phyloP scores from a whole-genome alignment of 2,329 filamentous ascomycete species.

The Colletotrichum nymphaeae region DNA sequence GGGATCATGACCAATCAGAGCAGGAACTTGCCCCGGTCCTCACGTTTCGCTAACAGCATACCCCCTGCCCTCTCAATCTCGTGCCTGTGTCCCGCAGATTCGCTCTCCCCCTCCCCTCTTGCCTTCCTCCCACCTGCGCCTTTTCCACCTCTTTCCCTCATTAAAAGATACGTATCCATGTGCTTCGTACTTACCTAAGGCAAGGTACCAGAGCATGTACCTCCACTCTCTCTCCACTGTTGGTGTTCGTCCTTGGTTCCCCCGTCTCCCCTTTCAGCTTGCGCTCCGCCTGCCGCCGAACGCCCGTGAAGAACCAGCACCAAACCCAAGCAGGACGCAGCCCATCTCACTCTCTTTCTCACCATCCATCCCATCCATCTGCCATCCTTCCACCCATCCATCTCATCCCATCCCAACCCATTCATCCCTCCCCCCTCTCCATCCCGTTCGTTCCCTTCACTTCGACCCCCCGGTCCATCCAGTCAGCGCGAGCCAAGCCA shows the following conservation, averaged over 20 bases:
- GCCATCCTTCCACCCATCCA: no score
- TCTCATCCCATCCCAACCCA: slow-evolving; percentile 1
- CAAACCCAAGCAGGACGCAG: not conserved
- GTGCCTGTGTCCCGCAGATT: slow-evolving; percentile 35
- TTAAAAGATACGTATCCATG: not conserved
- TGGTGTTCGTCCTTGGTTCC: slow-evolving; percentile 9
- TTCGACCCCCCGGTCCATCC: not conserved
- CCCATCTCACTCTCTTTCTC: slow-evolving; percentile 3
- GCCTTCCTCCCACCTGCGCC: slow-evolving; percentile 1
- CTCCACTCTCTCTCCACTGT: not conserved
- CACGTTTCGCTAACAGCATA: slow-evolving; percentile 30
- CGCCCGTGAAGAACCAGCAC: slow-evolving; percentile 7
- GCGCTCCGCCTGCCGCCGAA: slow-evolving; percentile 27
- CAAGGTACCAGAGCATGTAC: not conserved
- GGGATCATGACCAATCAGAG: slow-evolving; percentile 2
- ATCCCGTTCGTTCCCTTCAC: slow-evolving; percentile 19
- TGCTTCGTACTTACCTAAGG: not conserved
- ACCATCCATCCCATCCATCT: slow-evolving; percentile 20
- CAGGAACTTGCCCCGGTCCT: not conserved
- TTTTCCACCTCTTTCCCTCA: not conserved
- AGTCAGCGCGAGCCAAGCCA: slow-evolving; percentile 2
- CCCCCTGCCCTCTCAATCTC: slow-evolving; percentile 31
- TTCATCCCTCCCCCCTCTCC: slow-evolving; percentile 1
- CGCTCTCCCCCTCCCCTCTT: not conserved
- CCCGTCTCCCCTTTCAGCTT: slow-evolving; percentile 24